Conservation (phyloP, 2,329 filamentous ascomycete species). For the Monilinia laxa region DNA sequence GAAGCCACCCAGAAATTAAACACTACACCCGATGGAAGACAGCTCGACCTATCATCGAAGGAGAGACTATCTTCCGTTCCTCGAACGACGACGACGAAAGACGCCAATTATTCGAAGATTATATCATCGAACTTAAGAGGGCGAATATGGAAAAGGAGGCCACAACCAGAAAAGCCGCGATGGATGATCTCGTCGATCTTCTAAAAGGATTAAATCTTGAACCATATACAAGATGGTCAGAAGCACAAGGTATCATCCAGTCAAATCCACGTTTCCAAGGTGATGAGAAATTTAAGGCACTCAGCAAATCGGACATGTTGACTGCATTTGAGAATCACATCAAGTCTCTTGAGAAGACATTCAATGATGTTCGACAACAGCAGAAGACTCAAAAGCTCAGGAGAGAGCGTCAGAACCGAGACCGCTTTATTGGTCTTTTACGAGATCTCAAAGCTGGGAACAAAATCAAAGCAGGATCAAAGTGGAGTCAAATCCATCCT, state of each 20-base stretch:
- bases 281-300: constrained; percentile 80
- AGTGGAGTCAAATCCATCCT: constrained; percentile 81
- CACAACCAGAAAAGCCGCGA: constrained; percentile 71
- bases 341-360: constrained; percentile 83
- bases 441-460: constrained; percentile 70
- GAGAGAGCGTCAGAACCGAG: constrained; percentile 81
- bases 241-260: constrained; percentile 80
- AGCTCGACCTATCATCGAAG: constrained; percentile 88
- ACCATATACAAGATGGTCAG: constrained; percentile 91
- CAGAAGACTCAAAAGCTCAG: constrained; percentile 80
- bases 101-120: constrained; percentile 89
- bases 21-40: constrained; percentile 98
- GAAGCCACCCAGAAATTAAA: constrained; percentile 94
- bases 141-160: constrained; percentile 74
- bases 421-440: constrained; percentile 74
- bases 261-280: constrained; percentile 73
- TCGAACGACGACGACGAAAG: constrained; percentile 86
- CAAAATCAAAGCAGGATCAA: constrained; percentile 84
- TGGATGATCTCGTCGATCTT: constrained; percentile 78
- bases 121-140: constrained; percentile 81
- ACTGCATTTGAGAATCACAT: constrained; percentile 94
- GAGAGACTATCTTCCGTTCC: constrained; percentile 91
- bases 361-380: constrained; percentile 87
- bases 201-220: constrained; percentile 80
- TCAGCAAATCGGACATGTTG: constrained; percentile 87